Base-by-base conservation (phyloP, 192 early-diverging fungal species). In the Funneliformis mosseae region DNA sequence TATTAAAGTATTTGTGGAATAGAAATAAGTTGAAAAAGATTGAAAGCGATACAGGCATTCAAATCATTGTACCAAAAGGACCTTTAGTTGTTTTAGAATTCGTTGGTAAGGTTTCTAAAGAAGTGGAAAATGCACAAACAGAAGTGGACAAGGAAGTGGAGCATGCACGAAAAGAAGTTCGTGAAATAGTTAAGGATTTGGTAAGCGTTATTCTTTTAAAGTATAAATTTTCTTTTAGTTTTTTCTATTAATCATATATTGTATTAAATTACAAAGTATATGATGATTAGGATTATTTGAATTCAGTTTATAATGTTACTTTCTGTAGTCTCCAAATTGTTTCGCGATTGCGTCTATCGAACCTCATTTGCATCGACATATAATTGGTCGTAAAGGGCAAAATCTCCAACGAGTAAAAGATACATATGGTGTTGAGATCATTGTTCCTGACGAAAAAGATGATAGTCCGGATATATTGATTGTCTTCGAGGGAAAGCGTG, bases 281-380 rank as follows among this genome's bases (percentile, higher is more conserved):
- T 55, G 50, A 55, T 55, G 50, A 55, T 55, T 55, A 55, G 50
- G 50, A 55, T 21, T 55, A 67, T 67, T 67, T 67, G 64, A 67
- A 16, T 67, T 27, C 48, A 77, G 21, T 73, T 27, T 46, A 41
- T 18, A 38, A 43, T 76, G 23, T 77, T 50, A n/a, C 23, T 74
- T 71, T 27, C 23, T 42, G 41, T 82, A 84, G 76, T 83, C 85
- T 38, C 89, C 90, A 11, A 82, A 68, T 66, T 83, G 88, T 82
- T 93, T 96, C 79, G 87, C 87, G 61, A 85, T 88, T 60, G 92
- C 94, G 50, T 88, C 91, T 23, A 90, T 99, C 45, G 94, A 96
- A 61, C 91, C 91, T 50, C 91, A 93, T 38, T 81, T 97, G 68
- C 94, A 95, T 83, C 83, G 90, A 16, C 87, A 92, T 81, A 88